Base-by-base conservation (phyloP, 2,329 filamentous ascomycete species). In the Hypoxylon sp. region DNA sequence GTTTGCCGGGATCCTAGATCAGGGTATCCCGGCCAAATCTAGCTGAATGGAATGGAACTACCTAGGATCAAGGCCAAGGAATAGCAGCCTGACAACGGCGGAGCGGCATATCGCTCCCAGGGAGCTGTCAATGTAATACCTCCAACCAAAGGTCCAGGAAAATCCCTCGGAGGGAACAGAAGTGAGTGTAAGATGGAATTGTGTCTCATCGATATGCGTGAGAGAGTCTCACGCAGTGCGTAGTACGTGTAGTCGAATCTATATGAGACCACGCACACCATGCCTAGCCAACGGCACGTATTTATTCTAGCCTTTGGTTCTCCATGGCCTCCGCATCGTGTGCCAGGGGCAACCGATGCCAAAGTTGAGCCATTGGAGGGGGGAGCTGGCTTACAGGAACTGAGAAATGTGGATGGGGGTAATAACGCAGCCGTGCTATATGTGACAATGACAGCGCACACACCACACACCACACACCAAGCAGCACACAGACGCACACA, bases 381-480 rank as follows among this genome's bases (percentile, higher is more conserved):
- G 58, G 62, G 58, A 56, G 14, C 59, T 31, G 50, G 50, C 51
- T 63, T 42, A 48, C 52, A 65, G 50, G 60, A 59, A 63, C 63
- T 66, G 58, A 61, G 47, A 67, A 60, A 71, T 44, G 67, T 70
- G 67, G 66, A 68, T 59, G 67, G 65, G 70, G 64, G 65, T 63
- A 71, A 65, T 76, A 76, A 73, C 73, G 68, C 71, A 72, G 66
- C 70, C 63, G 65, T 73, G 70, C 67, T 75, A 76, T 75, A 74
- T 57, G 72, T 77, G 75, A 77, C 73, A 72, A 75, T 76, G 74
- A 76, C 75, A 76, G 72, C 75, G 72, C 75, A 77, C 74, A 75
- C 73, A 70, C 68, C 69, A 68, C 66, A 67, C 68, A 59, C 50
- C 58, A 37, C 60, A 4, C 26, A 26, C 29, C 29, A 31, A 60